Base-by-base conservation (phyloP, 371 early-diverging fungal species). In the Thermomucor indicae-seudaticae region DNA sequence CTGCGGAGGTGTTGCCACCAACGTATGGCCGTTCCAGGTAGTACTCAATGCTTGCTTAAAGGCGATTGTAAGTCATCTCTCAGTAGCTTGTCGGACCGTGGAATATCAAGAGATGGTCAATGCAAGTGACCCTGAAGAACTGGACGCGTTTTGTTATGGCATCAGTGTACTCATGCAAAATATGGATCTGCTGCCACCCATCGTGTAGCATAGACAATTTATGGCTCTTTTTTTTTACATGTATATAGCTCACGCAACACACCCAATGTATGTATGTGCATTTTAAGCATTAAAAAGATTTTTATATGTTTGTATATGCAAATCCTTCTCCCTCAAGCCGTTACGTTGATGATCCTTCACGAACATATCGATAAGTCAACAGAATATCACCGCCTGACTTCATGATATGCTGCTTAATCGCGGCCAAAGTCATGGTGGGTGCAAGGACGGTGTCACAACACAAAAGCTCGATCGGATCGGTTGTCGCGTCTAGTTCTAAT, bases 341-440 rank as follows among this genome's bases (percentile, higher is more conserved):
- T n/a, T n/a, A n/a, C n/a, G n/a, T n/a, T n/a, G n/a, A n/a, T 27
- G 27, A 14, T 14, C 49, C 48, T 52, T 55, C 55, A 23, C 34
- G 41, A 47, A 72, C 70, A 42, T 74, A 70, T 17, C 84, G 75
- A 56, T 90, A 90, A 17, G 72, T 64, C 29, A 91, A 62, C 17
- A 76, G 72, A 43, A 92, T 71, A 65, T 94, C 97, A 17, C 87
- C 88, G 39, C 81, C 80, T 0, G 86, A 69, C 56, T 92, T 94
- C 87, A 93, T 89, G 19, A 91, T 70, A 48, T 84, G 79, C n/a
- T 89, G 74, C 54, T 85, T 86, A 32, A 92, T 82, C 0, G 93
- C 83, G 1, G 91, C 93, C 29, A 97, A 58, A 2, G 97, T 94
- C 78, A 80, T 80, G 8, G 81, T 85, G 0, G 86, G 83, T 8